These are phyloP conservation scores for Panicum hallii DNA, from an alignment of 202 grass and related monocot species.

Conservation along the genomic window DNA sequence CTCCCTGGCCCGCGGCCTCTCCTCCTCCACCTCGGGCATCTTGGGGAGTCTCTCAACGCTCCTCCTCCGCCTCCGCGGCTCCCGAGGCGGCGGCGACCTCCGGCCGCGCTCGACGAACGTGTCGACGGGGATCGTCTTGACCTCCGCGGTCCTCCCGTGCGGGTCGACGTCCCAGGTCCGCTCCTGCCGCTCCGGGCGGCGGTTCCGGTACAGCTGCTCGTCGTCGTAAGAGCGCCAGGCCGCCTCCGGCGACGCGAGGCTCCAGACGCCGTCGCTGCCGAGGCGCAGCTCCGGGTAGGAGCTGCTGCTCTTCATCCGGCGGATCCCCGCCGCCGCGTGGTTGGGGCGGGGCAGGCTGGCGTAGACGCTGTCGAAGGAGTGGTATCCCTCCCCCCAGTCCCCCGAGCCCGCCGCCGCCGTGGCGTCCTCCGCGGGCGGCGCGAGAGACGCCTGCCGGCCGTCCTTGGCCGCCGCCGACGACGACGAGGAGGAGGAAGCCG, in stretches of 20 bases:
- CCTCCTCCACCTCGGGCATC: slow-evolving; percentile 52
- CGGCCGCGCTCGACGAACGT: slow-evolving; percentile 57
- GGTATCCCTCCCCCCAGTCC: slow-evolving; percentile 57
- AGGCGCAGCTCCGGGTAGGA: slow-evolving; percentile 84
- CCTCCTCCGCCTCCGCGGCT: slow-evolving; percentile 45
- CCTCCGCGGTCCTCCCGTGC: slow-evolving; percentile 23
- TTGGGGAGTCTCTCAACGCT: slow-evolving; percentile 56
- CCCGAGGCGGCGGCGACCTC: slow-evolving; percentile 29
- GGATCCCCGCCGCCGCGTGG: slow-evolving; percentile 46
- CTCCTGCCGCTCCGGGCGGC: slow-evolving; percentile 56
- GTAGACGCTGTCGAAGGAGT: slow-evolving; percentile 33
- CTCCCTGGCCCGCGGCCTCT: slow-evolving; percentile 31
- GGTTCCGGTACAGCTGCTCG: slow-evolving; percentile 52
- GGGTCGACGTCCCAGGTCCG: slow-evolving; percentile 42
- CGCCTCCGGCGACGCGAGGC: slow-evolving; percentile 44
- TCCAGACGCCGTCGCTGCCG: slow-evolving; percentile 59
- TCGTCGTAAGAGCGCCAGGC: slow-evolving; percentile 80
- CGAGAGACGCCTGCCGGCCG: neutral
- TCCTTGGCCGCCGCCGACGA: slow-evolving; percentile 9
- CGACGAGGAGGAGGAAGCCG: neutral
- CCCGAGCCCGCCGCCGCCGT: neutral
- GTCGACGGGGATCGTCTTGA: slow-evolving; percentile 71
- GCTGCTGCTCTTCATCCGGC: slow-evolving; percentile 80
- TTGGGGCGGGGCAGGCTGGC: slow-evolving; percentile 3
- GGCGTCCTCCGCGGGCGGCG: neutral